phyloP scores from a whole-genome alignment of 495 filamentous ascomycete species.

The Daldinia concentrica region DNA sequence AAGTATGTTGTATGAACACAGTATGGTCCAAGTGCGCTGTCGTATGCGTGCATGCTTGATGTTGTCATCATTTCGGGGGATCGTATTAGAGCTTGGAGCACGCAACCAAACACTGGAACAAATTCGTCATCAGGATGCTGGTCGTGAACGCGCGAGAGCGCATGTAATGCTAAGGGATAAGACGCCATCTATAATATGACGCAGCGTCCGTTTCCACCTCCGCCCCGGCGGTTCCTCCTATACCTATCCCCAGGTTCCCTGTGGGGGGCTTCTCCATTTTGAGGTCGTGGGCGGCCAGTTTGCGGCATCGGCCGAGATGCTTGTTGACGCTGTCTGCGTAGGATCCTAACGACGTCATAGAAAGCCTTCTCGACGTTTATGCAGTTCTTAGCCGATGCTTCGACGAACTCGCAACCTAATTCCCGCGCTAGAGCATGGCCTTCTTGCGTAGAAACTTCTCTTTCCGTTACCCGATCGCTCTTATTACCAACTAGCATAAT shows the following conservation, averaged over 20 bases:
- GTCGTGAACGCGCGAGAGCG: slow-evolving; percentile 23
- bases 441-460: slow-evolving; percentile 96
- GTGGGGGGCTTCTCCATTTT: slow-evolving; percentile 39
- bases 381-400: slow-evolving; percentile 99
- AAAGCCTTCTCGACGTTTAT: slow-evolving; percentile 99
- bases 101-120: slow-evolving; percentile 17
- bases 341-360: slow-evolving; percentile 93
- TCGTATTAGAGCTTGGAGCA: slow-evolving; percentile 14
- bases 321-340: slow-evolving; percentile 80
- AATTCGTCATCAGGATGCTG: slow-evolving; percentile 25
- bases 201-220: slow-evolving; percentile 30
- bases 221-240: slow-evolving; percentile 28
- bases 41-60: slow-evolving; percentile 25
- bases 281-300: slow-evolving; percentile 34
- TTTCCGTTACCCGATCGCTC: slow-evolving; percentile 93
- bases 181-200: slow-evolving; percentile 39
- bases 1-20: slow-evolving; percentile 41
- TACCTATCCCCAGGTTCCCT: slow-evolving; percentile 31
- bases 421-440: slow-evolving; percentile 91
- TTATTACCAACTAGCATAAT: slow-evolving; percentile 99
- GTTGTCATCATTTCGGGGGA: slow-evolving; percentile 6
- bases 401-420: slow-evolving; percentile 95
- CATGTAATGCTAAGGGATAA: slow-evolving; percentile 14
- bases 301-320: slow-evolving; percentile 52
- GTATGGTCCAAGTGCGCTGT: slow-evolving; percentile 18